phyloP scores from a whole-genome alignment of 805 yeast genomes.

The Monosporozyma aerobia region DNA sequence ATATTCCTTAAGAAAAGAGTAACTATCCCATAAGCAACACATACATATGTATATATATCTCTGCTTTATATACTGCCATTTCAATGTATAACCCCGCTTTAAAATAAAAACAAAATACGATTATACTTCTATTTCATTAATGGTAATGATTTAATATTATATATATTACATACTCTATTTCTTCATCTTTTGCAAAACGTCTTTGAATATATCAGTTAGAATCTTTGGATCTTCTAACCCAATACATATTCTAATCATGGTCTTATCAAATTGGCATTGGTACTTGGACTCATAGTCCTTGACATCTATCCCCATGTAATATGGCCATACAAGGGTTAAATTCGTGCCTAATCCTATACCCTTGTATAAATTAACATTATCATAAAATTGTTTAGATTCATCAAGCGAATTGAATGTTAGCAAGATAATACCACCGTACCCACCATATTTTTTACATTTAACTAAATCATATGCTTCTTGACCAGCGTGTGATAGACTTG shows the following conservation, averaged over 20 bases:
- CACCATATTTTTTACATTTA: conserved; percentile 55
- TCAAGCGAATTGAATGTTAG: conserved; percentile 55
- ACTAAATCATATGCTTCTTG: conserved; percentile 49
- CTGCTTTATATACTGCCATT: background rate
- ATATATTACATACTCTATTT: conserved; percentile 4
- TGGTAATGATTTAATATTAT: background rate
- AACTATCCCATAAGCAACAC: background rate
- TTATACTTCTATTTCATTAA: background rate
- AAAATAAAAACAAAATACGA: background rate
- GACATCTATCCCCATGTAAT: conserved; percentile 26
- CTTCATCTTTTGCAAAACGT: conserved; percentile 38
- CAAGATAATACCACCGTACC: conserved; percentile 83
- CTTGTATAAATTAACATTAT: conserved; percentile 41
- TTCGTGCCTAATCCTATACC: conserved; percentile 91
- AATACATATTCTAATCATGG: conserved; percentile 70
- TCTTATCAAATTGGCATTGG: conserved; percentile 39
- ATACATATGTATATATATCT: background rate
- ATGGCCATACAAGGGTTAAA: conserved; percentile 71
- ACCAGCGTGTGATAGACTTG: conserved; percentile 35
- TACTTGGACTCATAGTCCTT: conserved; percentile 71
- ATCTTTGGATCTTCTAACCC: conserved; percentile 71
- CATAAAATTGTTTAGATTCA: conserved; percentile 66
- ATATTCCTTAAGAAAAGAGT: background rate
- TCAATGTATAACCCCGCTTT: background rate
- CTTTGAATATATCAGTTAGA: conserved; percentile 40